Evolutionary conservation across 306 rosid genomes (phyloP).

Genomic region (Lathyrus tuberosus): DNA sequence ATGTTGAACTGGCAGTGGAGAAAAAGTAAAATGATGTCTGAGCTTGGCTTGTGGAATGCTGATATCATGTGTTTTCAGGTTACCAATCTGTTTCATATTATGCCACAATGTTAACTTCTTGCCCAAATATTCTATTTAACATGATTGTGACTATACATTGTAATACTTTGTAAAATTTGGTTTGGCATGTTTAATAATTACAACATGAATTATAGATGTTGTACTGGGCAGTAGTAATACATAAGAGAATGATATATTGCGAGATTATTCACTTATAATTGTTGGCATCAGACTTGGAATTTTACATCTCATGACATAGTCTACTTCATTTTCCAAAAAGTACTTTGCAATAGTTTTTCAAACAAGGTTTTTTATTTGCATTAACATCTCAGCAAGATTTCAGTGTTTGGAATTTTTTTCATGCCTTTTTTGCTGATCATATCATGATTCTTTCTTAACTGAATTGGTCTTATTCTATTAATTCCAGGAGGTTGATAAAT

Average conservation of each 20-base stretch:
- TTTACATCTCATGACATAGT: background rate
- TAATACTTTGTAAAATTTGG: conserved; percentile 21
- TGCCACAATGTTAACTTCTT: conserved; percentile 25
- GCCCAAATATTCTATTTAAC: conserved; percentile 19
- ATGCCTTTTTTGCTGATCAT: background rate
- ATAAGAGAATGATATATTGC: conserved; percentile 19
- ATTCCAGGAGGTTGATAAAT: conserved; percentile 91
- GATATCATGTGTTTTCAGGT: conserved; percentile 98
- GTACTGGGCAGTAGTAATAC: conserved; percentile 25
- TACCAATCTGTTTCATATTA: conserved; percentile 34
- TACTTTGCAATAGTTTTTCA: conserved; percentile 3
- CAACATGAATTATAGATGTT: conserved; percentile 10
- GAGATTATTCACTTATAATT: conserved; percentile 23
- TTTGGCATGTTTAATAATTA: conserved; percentile 28
- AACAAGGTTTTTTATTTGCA: conserved; percentile 18
- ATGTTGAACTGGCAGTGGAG: conserved; percentile 89
- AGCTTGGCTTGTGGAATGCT: conserved; percentile 87
- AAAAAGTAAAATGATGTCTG: conserved; percentile 64
- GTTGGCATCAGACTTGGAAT: conserved; percentile 2
- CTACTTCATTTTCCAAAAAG: conserved; percentile 27
- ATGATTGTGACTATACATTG: conserved; percentile 20
- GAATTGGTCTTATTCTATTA: conserved; percentile 35
- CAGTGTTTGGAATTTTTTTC: conserved; percentile 7
- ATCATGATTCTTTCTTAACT: conserved; percentile 1
- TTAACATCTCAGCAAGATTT: conserved; percentile 23